Percentiles rank a stretch among this genome's conserved stretches.
These are phyloP conservation scores for Kuraishia ogatae DNA, from an alignment of 805 yeast genomes.

Conservation along the genomic window DNA sequence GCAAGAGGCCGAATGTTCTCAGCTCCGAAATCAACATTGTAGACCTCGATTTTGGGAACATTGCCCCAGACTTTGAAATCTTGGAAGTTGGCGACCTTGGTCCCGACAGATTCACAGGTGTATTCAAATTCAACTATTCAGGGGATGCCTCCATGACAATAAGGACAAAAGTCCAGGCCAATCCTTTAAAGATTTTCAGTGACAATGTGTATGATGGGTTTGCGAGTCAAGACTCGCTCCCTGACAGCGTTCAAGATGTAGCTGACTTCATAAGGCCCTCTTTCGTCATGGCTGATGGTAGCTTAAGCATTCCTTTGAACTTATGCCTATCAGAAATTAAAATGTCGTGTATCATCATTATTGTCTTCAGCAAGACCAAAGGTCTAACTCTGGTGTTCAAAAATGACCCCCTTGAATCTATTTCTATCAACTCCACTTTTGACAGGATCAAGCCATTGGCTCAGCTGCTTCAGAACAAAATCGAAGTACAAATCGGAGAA, in stretches of 20 bases:
- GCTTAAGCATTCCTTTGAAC: constrained; percentile 73
- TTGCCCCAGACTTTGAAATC: constrained; percentile 69
- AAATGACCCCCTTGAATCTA: constrained; percentile 81
- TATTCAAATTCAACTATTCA: constrained; percentile 64
- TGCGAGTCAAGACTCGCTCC: constrained; percentile 11
- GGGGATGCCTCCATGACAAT: constrained; percentile 74
- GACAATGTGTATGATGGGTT: constrained; percentile 20
- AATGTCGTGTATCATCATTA: constrained; percentile 73
- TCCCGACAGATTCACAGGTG: constrained; percentile 69
- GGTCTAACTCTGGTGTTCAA: constrained; percentile 83
- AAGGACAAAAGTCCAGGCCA: constrained; percentile 77
- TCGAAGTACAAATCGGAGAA: constrained; percentile 72
- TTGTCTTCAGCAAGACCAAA: constrained; percentile 73
- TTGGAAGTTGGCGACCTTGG: constrained; percentile 79
- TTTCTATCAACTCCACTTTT: constrained; percentile 79
- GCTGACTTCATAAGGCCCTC: constrained; percentile 53
- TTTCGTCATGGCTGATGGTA: constrained; percentile 55
- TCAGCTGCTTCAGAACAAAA: constrained; percentile 72
- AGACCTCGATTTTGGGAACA: constrained; percentile 64
- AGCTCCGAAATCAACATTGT: constrained; percentile 62
- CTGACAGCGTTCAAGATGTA: constrained; percentile 20
- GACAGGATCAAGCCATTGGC: constrained; percentile 80
- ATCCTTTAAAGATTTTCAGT: constrained; percentile 62
- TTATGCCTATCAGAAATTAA: constrained; percentile 63
- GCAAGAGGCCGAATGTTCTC: constrained; percentile 59